Evolutionary conservation across 345 rosid species (phyloP).

Genomic region (Salix suchowensis): DNA sequence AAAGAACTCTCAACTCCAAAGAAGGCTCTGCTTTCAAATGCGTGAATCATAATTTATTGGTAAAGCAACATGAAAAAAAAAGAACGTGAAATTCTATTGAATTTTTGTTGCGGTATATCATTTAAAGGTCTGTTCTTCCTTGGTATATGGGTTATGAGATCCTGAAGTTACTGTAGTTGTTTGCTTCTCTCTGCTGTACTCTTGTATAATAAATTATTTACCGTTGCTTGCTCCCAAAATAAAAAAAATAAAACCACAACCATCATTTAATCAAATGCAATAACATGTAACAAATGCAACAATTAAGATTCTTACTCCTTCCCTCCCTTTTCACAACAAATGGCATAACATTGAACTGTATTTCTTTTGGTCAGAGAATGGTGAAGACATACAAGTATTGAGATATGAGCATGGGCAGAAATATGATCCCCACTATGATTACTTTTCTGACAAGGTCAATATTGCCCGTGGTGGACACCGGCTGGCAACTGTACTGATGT

Average conservation of each 20-base stretch:
- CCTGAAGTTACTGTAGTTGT: not conserved
- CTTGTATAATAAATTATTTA: not conserved
- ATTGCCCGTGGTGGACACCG: conserved; percentile 96
- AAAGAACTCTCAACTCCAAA: not conserved
- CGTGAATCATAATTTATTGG: not conserved
- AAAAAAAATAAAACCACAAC: no score
- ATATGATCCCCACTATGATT: conserved; percentile 85
- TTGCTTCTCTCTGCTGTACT: not conserved
- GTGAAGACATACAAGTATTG: conserved; percentile 87
- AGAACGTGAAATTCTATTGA: not conserved
- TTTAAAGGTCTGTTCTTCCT: not conserved
- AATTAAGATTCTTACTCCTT: not conserved
- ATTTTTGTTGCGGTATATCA: not conserved
- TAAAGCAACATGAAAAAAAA: not conserved
- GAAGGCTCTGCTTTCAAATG: not conserved
- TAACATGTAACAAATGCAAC: not conserved
- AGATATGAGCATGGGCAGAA: conserved; percentile 91
- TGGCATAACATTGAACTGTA: not conserved
- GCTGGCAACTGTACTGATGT: conserved; percentile 80
- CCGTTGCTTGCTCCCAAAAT: not conserved
- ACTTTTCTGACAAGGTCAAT: conserved; percentile 82
- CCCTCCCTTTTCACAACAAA: not conserved
- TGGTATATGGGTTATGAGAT: not conserved
- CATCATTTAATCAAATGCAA: no score
- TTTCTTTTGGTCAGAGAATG: conserved; percentile 54